phyloP scores from a whole-genome alignment of 2,329 filamentous ascomycete genomes.

The Sporothrix dimorphospora region DNA sequence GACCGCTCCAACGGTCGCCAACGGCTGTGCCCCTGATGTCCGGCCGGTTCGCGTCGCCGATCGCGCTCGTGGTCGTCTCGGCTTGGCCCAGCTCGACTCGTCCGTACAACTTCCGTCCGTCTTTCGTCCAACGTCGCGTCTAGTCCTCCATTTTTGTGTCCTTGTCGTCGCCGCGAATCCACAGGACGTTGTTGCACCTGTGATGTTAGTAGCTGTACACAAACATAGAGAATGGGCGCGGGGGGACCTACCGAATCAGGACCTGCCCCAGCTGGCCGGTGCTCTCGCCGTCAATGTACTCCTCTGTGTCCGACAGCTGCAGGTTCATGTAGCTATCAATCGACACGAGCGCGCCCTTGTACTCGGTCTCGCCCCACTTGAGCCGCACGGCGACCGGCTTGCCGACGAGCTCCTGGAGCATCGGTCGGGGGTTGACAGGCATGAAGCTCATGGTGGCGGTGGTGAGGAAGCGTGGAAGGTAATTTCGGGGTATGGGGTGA shows the following conservation, averaged over 20 bases:
- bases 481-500: not conserved
- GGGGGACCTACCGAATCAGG: constrained; percentile 72
- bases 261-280: constrained; percentile 87
- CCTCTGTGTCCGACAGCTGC: constrained; percentile 86
- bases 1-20: not conserved
- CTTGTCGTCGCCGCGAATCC: constrained; percentile 69
- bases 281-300: constrained; percentile 86
- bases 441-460: constrained; percentile 59
- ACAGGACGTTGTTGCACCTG: constrained; percentile 84
- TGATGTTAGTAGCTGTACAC: not conserved
- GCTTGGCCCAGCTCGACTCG: not conserved
- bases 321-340: constrained; percentile 99
- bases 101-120: not conserved
- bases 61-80: not conserved
- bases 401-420: constrained; percentile 92
- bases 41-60: not conserved
- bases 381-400: constrained; percentile 88
- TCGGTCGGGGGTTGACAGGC: constrained; percentile 93
- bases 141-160: constrained; percentile 62
- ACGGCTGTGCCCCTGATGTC: not conserved
- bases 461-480: not conserved
- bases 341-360: constrained; percentile 85
- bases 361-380: constrained; percentile 98
- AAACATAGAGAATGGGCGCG: not conserved
- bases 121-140: not conserved